A percentile compares a stretch with the other conserved stretches of the same genome.
phyloP scores from a whole-genome alignment of 225 moss, liverwort and hornwort genomes.

The Pseudoscleropodium purum region DNA sequence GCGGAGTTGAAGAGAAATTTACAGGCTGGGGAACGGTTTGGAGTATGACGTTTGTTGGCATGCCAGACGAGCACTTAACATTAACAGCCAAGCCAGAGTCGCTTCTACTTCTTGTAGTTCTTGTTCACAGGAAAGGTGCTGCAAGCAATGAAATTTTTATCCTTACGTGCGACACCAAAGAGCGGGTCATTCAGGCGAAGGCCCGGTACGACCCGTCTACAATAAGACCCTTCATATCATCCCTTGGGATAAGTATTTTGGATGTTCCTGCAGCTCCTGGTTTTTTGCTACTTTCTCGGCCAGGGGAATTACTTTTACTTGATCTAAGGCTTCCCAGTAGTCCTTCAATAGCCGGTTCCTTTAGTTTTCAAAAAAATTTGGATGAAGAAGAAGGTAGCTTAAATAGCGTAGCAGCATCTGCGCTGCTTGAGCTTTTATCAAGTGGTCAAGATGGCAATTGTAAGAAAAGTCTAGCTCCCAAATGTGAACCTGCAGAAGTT shows the following conservation, averaged over 20 bases:
- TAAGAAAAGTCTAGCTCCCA: slow-evolving; percentile 35
- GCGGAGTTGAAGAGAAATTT: slow-evolving; percentile 34
- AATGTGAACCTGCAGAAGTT: slow-evolving; percentile 6
- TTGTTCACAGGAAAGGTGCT: slow-evolving; percentile 67
- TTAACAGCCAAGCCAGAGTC: slow-evolving; percentile 19
- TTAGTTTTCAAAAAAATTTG: slow-evolving; percentile 35
- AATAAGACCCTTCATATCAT: slow-evolving; percentile 18
- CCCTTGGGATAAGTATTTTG: slow-evolving; percentile 55
- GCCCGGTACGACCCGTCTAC: slow-evolving; percentile 53
- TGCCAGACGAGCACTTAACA: slow-evolving; percentile 32
- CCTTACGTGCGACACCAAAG: slow-evolving; percentile 54
- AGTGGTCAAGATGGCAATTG: slow-evolving; percentile 47
- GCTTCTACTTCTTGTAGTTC: slow-evolving; percentile 52
- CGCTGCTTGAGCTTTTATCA: slow-evolving; percentile 68
- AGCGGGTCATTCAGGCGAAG: slow-evolving; percentile 45
- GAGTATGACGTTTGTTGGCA: slow-evolving; percentile 90
- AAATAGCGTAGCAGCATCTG: slow-evolving; percentile 91
- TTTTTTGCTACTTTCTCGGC: slow-evolving; percentile 70
- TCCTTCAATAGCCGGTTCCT: slow-evolving; percentile 27
- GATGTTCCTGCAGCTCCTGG: slow-evolving; percentile 84
- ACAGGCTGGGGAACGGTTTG: slow-evolving; percentile 82
- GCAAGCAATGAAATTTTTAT: slow-evolving; percentile 64
- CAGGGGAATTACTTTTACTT: slow-evolving; percentile 73
- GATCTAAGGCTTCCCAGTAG: slow-evolving; percentile 62
- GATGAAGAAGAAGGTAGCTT: slow-evolving; percentile 86